phyloP scores from a whole-genome alignment of 306 rosid genomes.

The Senna tora region DNA sequence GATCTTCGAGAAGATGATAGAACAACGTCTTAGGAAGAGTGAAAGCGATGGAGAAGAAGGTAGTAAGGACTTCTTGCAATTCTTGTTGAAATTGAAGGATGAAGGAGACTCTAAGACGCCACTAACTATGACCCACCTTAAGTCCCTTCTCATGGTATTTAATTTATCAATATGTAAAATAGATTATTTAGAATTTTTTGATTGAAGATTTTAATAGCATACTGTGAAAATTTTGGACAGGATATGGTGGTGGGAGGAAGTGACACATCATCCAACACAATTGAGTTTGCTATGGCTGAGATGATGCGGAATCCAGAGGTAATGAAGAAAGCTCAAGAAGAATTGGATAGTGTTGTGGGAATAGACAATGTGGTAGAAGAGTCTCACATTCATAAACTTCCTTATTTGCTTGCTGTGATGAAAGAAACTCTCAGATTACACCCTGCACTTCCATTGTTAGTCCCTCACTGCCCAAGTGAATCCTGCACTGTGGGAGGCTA shows the following conservation, averaged over 20 bases:
- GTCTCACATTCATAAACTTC: constrained; percentile 51
- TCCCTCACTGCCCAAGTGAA: constrained; percentile 68
- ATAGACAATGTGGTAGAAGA: constrained; percentile 66
- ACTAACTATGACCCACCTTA: constrained; percentile 54
- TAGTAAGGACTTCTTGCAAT: constrained; percentile 61
- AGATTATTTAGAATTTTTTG: too few relatives aligned
- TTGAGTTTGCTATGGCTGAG: constrained; percentile 71
- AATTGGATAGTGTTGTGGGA: constrained; percentile 55
- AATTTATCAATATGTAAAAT: too few relatives aligned
- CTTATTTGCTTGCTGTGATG: constrained; percentile 65
- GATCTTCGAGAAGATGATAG: constrained; percentile 65
- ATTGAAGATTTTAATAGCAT: neutral
- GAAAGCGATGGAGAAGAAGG: neutral
- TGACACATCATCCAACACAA: constrained; percentile 68
- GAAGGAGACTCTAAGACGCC: constrained; percentile 61
- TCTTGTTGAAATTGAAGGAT: constrained; percentile 57
- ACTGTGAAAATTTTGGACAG: constrained; percentile 36
- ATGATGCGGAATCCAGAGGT: constrained; percentile 53
- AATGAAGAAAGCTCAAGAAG: constrained; percentile 53
- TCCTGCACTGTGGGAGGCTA: constrained; percentile 59
- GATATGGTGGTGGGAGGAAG: constrained; percentile 79
- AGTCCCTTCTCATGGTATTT: constrained; percentile 82
- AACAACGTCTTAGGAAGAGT: constrained; percentile 32
- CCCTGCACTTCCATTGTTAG: constrained; percentile 59
- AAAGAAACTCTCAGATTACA: constrained; percentile 73